Percentiles rank a stretch among this genome's conserved stretches.
These are phyloP conservation scores for Pseudopithomyces chartarum DNA, from an alignment of 2,329 filamentous ascomycete species.

Conservation along the genomic window DNA sequence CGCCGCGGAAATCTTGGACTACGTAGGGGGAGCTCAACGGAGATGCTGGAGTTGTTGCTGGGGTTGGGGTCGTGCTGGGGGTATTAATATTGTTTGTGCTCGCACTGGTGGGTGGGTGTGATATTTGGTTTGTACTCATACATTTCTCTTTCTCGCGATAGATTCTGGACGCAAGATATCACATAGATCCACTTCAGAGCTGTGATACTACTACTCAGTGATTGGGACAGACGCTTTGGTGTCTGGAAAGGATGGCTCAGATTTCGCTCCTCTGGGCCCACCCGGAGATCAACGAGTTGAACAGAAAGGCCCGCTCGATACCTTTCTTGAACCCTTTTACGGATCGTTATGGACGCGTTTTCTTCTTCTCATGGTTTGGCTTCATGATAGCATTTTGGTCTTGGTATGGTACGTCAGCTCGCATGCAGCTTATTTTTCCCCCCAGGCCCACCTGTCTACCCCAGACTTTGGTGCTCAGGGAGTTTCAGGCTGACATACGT, in stretches of 20 bases:
- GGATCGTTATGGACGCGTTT: conserved; percentile 81
- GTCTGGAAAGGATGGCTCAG: conserved; percentile 18
- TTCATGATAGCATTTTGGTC: conserved; percentile 87
- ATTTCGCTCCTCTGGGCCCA: conserved; percentile 41
- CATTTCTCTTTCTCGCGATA: too few relatives aligned
- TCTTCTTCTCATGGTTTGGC: conserved; percentile 85
- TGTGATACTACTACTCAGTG: not conserved
- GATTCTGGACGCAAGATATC: too few relatives aligned
- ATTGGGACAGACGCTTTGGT: not conserved
- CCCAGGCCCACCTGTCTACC: not conserved
- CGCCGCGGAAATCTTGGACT: conserved; percentile 19
- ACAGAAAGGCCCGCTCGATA: conserved; percentile 76
- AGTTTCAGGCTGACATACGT: not conserved
- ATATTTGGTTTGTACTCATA: not conserved
- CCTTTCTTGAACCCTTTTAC: conserved; percentile 73
- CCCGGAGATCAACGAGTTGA: conserved; percentile 80
- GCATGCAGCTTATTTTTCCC: conserved; percentile 12
- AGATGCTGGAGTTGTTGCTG: conserved; percentile 8
- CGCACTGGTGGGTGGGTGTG: not conserved
- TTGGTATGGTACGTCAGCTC: conserved; percentile 53
- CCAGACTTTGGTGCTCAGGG: not conserved
- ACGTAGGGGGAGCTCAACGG: conserved; percentile 12
- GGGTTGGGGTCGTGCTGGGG: not conserved
- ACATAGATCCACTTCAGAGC: too few relatives aligned
- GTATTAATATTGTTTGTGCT: conserved; percentile 7